Evolutionary conservation across 352 stramenopile species (phyloP), one percentile per base, ranked within the genome.

Genomic region (Pythium rhizo-oryzae): DNA sequence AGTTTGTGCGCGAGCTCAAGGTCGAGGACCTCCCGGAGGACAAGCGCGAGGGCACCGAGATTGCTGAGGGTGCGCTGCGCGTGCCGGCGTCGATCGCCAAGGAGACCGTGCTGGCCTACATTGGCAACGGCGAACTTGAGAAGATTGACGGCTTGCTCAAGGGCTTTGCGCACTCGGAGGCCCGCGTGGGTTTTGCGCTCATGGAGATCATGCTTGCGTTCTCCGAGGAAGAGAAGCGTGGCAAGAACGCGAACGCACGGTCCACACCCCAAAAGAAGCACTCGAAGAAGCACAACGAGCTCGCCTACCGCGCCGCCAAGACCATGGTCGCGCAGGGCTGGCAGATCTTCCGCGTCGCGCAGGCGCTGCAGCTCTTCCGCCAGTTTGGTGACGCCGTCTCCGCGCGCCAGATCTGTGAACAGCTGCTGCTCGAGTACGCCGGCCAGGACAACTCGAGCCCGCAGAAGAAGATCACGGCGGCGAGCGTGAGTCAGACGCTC

Each of bases 101-200:
- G 44, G 76, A 89, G 46, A 78, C 72, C 41, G 70, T 88, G 21
- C 66, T 67, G 54, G 71, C 79, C 19, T 91, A 82, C 70, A 81
- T 91, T 24, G 47, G 56, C 51, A 78, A 75, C 16, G 71, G 69
- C n/a, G 69, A 90, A 43, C 55, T 80, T 59, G 78, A 82, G 53
- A 91, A 91, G 70, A 65, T 93, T 4, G 74, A 74, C 28, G 73
- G 65, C 39, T 43, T 93, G 18, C 28, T 93, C 21, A 81, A 86
- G 52, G 79, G 78, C 15, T 90, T 90, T 56, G 76, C 69, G 21
- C 54, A 77, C 41, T 47, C 80, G 24, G 70, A 70, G 33, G 70
- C 71, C n/a, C 81, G 82, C 18, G 80, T 87, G 47, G 69, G 69
- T 13, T 79, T 73, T 56, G 80, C 79, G 37, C 51, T 90, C 52